Evolutionary conservation across 441 rosid species (phyloP).

Genomic region (Raphanus hybrid): DNA sequence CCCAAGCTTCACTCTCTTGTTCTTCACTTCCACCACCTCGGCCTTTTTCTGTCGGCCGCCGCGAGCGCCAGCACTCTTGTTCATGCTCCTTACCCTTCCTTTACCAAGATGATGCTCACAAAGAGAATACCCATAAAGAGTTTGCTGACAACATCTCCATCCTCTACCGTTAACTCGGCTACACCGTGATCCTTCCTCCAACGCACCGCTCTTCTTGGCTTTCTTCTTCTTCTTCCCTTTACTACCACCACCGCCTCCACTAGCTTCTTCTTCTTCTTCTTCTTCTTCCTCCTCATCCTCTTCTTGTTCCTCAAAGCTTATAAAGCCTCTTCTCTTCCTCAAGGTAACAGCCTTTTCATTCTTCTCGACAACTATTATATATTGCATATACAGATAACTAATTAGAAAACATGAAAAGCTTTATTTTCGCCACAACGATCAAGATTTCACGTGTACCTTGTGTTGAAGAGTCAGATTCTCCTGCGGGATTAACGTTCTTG

Average conservation of each 20-base stretch:
- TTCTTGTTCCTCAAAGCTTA: conserved; percentile 39
- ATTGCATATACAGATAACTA: not conserved
- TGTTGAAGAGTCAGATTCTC: conserved; percentile 27
- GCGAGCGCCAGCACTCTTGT: conserved; percentile 36
- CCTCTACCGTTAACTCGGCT: conserved; percentile 96
- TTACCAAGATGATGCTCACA: conserved; percentile 97
- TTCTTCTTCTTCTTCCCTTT: conserved; percentile 44
- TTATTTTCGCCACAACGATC: not conserved
- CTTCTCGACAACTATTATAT: conserved; percentile 42
- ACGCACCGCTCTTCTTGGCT: conserved; percentile 45
- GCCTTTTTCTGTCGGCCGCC: conserved; percentile 39
- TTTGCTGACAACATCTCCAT: conserved; percentile 94
- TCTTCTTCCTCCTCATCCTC: conserved; percentile 22
- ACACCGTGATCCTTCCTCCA: conserved; percentile 90
- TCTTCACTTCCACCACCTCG: conserved; percentile 28
- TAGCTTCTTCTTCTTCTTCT: conserved; percentile 39
- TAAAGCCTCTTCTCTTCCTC: conserved; percentile 70
- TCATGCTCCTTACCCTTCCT: conserved; percentile 81
- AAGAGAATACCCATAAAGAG: conserved; percentile 89
- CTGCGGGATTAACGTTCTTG: conserved; percentile 29
- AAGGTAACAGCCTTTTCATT: conserved; percentile 54
- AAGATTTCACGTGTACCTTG: conserved; percentile 30
- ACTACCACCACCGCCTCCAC: conserved; percentile 41
- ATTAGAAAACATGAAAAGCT: conserved; percentile 17
- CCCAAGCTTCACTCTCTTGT: conserved; percentile 81